Evolutionary conservation across 345 rosid species (phyloP).

Genomic region (Citrus trifoliata): DNA sequence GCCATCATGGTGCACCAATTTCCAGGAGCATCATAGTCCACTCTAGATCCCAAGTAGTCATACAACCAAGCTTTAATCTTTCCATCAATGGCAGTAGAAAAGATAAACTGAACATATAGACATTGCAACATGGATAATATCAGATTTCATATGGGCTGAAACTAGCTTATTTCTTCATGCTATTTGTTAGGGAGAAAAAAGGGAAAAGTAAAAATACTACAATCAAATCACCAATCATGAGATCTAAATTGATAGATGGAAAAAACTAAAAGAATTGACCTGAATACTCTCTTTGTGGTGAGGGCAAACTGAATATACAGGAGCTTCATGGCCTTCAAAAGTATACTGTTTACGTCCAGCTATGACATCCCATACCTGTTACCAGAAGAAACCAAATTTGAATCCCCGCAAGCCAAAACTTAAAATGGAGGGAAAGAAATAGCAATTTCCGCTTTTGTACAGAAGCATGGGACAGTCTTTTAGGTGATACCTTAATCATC

Average conservation of each 20-base stretch:
- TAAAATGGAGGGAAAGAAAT: neutral
- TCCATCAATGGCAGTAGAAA: constrained; percentile 90
- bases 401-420: neutral
- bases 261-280: constrained; percentile 20
- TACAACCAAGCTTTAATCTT: constrained; percentile 92
- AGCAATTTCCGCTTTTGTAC: neutral
- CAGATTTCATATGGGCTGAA: neutral
- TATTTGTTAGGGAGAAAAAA: neutral
- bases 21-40: constrained; percentile 90
- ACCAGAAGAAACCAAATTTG: neutral
- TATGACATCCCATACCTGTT: constrained; percentile 50
- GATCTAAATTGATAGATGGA: neutral
- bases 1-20: constrained; percentile 74
- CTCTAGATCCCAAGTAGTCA: constrained; percentile 76
- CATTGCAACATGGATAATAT: neutral
- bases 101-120: constrained; percentile 57
- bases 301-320: constrained; percentile 58
- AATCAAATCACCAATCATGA: neutral
- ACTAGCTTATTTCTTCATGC: neutral
- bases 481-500: constrained; percentile 43
- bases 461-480: neutral
- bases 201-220: neutral
- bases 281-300: constrained; percentile 47
- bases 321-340: constrained; percentile 56
- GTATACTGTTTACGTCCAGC: constrained; percentile 36